Percentiles rank a stretch among this genome's conserved stretches.
phyloP scores from a whole-genome alignment of 305 asterid genomes.

The Plantago lanceolata region DNA sequence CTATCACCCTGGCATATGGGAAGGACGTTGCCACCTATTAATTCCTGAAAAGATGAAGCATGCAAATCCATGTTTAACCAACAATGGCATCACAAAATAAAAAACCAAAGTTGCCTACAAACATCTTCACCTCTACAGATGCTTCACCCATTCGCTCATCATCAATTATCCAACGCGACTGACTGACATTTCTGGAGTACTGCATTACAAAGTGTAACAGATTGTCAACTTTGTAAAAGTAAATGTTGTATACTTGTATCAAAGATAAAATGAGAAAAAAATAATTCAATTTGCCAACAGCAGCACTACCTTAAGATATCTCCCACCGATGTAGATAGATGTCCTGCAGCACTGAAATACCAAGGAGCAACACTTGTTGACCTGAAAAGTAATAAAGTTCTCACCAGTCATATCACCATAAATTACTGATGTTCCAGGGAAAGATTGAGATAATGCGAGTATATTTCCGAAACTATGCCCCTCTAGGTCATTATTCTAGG shows the following conservation, averaged over 20 bases:
- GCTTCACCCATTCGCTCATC: conserved; percentile 97
- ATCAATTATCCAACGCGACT: conserved; percentile 88
- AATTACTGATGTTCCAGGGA: not conserved
- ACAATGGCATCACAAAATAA: conserved; percentile 5
- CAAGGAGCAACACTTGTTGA: conserved; percentile 47
- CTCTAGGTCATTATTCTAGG: conserved; percentile 2
- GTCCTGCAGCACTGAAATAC: conserved; percentile 48
- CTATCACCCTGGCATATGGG: conserved; percentile 74
- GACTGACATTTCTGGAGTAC: conserved; percentile 94
- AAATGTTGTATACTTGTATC: not conserved
- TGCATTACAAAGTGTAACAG: conserved; percentile 34
- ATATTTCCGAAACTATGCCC: conserved; percentile 5
- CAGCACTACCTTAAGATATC: conserved; percentile 76
- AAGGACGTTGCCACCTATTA: conserved; percentile 72
- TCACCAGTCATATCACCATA: conserved; percentile 1
- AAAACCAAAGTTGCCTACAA: conserved; percentile 14
- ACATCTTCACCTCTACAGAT: conserved; percentile 67
- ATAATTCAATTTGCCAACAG: conserved; percentile 2
- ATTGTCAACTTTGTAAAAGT: not conserved
- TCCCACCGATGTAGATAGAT: conserved; percentile 76
- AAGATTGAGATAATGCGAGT: not conserved
- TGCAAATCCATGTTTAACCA: conserved; percentile 13
- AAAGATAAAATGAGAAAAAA: not conserved
- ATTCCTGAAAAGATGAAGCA: conserved; percentile 53
- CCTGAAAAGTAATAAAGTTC: conserved; percentile 43